Evolutionary conservation across 768 basidiomycete genomes (phyloP).

Genomic region (Hygrocybe coccinea): DNA sequence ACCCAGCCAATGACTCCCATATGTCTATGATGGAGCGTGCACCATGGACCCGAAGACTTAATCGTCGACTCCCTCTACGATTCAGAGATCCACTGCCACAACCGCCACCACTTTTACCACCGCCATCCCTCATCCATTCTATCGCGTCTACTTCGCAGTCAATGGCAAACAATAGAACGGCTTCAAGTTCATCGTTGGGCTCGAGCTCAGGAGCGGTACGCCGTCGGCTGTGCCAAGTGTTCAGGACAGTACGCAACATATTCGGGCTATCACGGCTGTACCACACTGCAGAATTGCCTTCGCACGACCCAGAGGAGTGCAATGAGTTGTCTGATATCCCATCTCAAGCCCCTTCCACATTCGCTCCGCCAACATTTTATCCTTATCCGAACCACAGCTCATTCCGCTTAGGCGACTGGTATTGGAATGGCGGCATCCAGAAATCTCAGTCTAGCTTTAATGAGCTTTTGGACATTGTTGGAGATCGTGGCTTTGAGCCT

Average conservation of each 20-base stretch:
- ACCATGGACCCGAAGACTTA: not conserved
- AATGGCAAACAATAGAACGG: not conserved
- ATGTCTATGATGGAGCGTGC: not conserved
- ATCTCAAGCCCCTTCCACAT: not conserved
- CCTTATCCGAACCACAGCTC: not conserved
- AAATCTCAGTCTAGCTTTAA: not conserved
- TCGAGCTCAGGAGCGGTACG: not conserved
- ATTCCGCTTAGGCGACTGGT: not conserved
- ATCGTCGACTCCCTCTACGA: not conserved
- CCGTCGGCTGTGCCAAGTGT: not conserved
- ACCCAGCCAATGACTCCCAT: not conserved
- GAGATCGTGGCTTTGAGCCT: not conserved
- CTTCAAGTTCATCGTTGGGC: not conserved
- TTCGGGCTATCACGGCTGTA: not conserved
- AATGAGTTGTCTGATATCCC: not conserved
- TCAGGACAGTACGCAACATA: not conserved
- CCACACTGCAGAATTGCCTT: not conserved
- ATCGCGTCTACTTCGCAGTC: not conserved
- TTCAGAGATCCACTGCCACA: not conserved
- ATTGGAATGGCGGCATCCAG: not conserved
- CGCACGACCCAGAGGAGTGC: conserved; percentile 3
- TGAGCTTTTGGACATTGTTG: not conserved
- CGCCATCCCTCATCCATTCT: not conserved
- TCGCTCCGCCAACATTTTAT: not conserved
- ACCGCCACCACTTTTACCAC: not conserved